Evolutionary conservation across 148 eudicot species (phyloP).

Genomic region (Bassia scoparia): DNA sequence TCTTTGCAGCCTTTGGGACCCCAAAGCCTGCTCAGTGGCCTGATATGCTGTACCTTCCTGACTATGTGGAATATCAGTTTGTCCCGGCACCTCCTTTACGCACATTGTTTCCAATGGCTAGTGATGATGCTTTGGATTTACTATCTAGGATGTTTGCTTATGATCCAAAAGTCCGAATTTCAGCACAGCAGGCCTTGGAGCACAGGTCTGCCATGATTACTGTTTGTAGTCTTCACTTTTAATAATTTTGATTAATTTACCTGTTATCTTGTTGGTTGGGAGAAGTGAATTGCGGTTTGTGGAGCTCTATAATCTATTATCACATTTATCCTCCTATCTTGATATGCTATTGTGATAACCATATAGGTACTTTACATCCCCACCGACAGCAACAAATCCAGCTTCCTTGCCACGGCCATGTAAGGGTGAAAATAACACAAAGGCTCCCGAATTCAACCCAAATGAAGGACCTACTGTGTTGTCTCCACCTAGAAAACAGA

Average conservation of each 20-base stretch:
- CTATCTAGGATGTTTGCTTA: conserved; percentile 86
- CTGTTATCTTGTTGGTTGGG: not conserved
- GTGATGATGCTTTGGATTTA: conserved; percentile 91
- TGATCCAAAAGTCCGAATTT: conserved; percentile 82
- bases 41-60: conserved; percentile 87
- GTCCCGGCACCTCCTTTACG: conserved; percentile 76
- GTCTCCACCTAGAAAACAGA: conserved; percentile 87
- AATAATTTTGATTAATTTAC: not conserved
- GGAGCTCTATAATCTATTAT: not conserved
- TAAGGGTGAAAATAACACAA: conserved; percentile 54
- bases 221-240: not conserved
- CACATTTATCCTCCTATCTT: not conserved
- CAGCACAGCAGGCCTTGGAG: conserved; percentile 90
- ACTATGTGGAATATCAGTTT: conserved; percentile 85
- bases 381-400: conserved; percentile 79
- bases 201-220: conserved; percentile 50
- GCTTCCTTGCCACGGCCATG: conserved; percentile 79
- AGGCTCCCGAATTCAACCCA: conserved; percentile 48
- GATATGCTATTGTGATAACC: conserved; percentile 17
- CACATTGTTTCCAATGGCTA: conserved; percentile 88
- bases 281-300: not conserved
- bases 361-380: conserved; percentile 74
- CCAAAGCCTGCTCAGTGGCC: conserved; percentile 90
- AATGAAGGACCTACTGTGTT: conserved; percentile 83
- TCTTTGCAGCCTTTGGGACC: conserved; percentile 94